These are phyloP conservation scores for Neonectria punicea DNA, from an alignment of 2,329 filamentous ascomycete genomes.

Conservation along the genomic window DNA sequence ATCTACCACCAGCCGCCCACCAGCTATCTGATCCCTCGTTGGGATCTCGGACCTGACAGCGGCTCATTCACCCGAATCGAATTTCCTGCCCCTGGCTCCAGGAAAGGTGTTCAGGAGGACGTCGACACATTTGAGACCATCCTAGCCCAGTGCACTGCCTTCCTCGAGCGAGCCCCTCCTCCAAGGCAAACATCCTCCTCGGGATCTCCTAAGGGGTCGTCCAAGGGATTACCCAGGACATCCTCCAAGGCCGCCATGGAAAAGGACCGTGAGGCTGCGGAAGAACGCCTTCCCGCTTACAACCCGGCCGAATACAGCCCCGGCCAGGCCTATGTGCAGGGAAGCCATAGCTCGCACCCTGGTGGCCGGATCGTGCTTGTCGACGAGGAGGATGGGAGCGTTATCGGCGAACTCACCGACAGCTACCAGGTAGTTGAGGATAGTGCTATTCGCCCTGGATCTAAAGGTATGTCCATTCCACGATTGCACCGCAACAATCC, in stretches of 20 bases:
- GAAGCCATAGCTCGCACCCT: slow-evolving; percentile 63
- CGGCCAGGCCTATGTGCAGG: slow-evolving; percentile 79
- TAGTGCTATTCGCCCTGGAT: slow-evolving; percentile 80
- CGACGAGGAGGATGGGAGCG: slow-evolving; percentile 95
- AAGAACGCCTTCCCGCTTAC: slow-evolving; percentile 70
- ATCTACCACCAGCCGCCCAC: slow-evolving; percentile 95
- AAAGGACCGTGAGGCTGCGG: slow-evolving; percentile 54
- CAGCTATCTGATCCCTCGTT: slow-evolving; percentile 94
- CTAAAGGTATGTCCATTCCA: slow-evolving; percentile 74
- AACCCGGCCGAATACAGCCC: slow-evolving; percentile 84
- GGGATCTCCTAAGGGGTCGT: slow-evolving; percentile 25
- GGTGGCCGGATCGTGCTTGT: slow-evolving; percentile 87
- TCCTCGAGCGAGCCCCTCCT: slow-evolving; percentile 84
- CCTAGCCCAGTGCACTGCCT: slow-evolving; percentile 95
- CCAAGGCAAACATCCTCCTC: slow-evolving; percentile 54
- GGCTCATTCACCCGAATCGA: slow-evolving; percentile 94
- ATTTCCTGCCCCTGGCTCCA: slow-evolving; percentile 79
- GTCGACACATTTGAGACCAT: slow-evolving; percentile 98
- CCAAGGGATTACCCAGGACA: slow-evolving; percentile 43
- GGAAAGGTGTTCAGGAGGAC: slow-evolving; percentile 85
- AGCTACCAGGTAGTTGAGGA: slow-evolving; percentile 85
- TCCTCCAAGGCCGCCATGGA: slow-evolving; percentile 48
- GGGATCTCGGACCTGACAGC: slow-evolving; percentile 89
- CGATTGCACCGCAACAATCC: neutral
- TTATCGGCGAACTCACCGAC: slow-evolving; percentile 90